Conservation (phyloP, 768 basidiomycete species). For the Mycena maculata region DNA sequence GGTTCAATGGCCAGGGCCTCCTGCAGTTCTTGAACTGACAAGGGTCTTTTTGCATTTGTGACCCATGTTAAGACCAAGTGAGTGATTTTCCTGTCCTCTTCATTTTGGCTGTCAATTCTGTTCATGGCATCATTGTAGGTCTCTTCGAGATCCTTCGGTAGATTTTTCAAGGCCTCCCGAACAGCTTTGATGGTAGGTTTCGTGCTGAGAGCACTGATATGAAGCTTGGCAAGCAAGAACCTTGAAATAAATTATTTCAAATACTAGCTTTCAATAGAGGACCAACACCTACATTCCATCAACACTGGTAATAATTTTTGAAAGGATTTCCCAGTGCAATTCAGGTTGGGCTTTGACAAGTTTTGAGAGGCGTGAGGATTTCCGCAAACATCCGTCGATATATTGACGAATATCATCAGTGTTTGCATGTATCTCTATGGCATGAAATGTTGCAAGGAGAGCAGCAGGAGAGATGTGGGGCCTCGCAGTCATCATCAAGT, state of each 20-base stretch:
- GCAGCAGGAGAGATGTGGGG: background rate
- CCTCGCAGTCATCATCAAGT: constrained; percentile 1
- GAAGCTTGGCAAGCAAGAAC: constrained; percentile 19
- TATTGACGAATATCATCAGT: background rate
- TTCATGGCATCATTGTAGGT: background rate
- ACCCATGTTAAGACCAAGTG: background rate
- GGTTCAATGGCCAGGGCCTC: background rate
- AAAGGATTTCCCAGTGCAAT: background rate
- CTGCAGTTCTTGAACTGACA: background rate
- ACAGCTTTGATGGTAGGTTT: background rate
- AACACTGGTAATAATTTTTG: background rate
- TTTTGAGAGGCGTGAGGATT: background rate
- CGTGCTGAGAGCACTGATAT: background rate
- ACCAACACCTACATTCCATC: constrained; percentile 13
- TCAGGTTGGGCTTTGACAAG: background rate
- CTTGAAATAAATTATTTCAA: background rate
- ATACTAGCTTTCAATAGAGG: background rate
- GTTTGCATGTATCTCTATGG: background rate
- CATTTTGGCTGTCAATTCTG: background rate
- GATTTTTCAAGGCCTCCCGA: background rate
- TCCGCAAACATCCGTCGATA: background rate
- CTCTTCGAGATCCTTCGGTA: background rate
- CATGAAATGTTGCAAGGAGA: background rate
- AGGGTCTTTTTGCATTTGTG: background rate
- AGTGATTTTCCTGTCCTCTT: background rate